These are phyloP conservation scores for Phytophthora pseudosyringae DNA, from an alignment of 352 stramenopile genomes.

Conservation along the genomic window DNA sequence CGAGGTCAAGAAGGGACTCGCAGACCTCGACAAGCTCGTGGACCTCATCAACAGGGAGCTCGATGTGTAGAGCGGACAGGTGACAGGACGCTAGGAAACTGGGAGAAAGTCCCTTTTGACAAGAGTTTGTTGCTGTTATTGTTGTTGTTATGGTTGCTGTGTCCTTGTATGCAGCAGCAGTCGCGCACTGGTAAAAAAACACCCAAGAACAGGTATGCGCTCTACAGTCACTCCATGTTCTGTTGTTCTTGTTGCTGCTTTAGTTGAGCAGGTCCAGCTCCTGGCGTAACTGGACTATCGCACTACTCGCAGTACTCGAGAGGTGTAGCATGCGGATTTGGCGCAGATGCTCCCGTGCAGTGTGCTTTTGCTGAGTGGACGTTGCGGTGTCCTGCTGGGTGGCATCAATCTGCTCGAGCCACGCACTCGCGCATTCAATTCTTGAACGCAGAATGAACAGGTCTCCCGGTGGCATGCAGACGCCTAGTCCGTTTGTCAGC, in stretches of 20 bases:
- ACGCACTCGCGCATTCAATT: constrained; percentile 25
- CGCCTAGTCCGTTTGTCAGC: constrained; percentile 17
- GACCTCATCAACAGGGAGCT: constrained; percentile 73
- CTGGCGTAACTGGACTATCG: constrained; percentile 25
- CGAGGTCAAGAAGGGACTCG: constrained; percentile 86
- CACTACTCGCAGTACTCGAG: constrained; percentile 27
- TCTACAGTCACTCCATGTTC: constrained; percentile 3
- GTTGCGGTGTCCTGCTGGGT: constrained; percentile 2
- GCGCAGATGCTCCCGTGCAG: constrained; percentile 18
- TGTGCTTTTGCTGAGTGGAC: constrained; percentile 2
- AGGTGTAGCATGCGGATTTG: constrained; percentile 32
- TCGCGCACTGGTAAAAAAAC: constrained; percentile 26
- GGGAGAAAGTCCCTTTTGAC: constrained; percentile 1
- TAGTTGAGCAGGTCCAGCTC: constrained; percentile 23
- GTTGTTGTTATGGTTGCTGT: constrained; percentile 26
- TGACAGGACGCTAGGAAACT: background rate
- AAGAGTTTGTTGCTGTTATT: constrained; percentile 1
- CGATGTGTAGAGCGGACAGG: constrained; percentile 37
- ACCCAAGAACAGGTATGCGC: constrained; percentile 20
- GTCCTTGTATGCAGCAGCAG: constrained; percentile 6
- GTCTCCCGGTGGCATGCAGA: constrained; percentile 33
- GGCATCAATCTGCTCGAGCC: constrained; percentile 23
- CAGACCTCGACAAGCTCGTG: constrained; percentile 81
- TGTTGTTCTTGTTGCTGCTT: constrained; percentile 7
- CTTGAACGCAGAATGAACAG: constrained; percentile 22